Base-by-base conservation (phyloP, 257 asterid species). In the Solanum ossicruentum region DNA sequence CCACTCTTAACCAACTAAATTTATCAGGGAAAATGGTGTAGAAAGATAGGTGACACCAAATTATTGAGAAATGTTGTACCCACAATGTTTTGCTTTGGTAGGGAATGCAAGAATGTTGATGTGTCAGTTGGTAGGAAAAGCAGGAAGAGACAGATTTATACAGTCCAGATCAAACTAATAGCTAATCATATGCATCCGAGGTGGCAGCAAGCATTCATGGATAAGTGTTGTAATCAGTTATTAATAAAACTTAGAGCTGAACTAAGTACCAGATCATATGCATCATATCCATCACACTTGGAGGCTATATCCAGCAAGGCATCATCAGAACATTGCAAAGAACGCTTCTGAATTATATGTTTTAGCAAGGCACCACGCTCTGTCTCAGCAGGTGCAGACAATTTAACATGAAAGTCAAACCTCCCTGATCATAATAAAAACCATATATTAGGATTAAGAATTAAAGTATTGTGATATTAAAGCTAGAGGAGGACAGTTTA, bases 231-330 rank as follows among this genome's bases (percentile, higher is more conserved):
- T 77, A 51, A 28, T 52, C 65, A 52, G 47, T 16, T 52, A 51
- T 78, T 52, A 52, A 28, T 41, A 67, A 83, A 84, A 61, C 86
- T 85, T 54, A 77, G 72, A 66, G 57, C 83, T 81, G 78, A 85
- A 79, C 36, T 57, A 84, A 85, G 79, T 92, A 93, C 97, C 91
- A 97, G 93, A 92, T 97, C 99, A 87, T 97, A 97, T 84, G 99
- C 98, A 88, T 97, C 99, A 86, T 97, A 95, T 88, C 99, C 99
- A 86, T 97, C 99, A 89, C 99, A 95, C 85, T 94, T 94, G 86
- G 97, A 92, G 70, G 98, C 98, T 84, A 97, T 85, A 75, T 94
- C 98, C 65, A 85, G 84, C 85, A 94, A 84, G 84, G 91, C 86
- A 49, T 93, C 97, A 85, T 94, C 96, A 56, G 93, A 83, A 86